A percentile compares a stretch with the other conserved stretches of the same genome.
These are phyloP conservation scores for Wickerhamomyces pijperi DNA, from an alignment of 805 yeast species.

Conservation along the genomic window DNA sequence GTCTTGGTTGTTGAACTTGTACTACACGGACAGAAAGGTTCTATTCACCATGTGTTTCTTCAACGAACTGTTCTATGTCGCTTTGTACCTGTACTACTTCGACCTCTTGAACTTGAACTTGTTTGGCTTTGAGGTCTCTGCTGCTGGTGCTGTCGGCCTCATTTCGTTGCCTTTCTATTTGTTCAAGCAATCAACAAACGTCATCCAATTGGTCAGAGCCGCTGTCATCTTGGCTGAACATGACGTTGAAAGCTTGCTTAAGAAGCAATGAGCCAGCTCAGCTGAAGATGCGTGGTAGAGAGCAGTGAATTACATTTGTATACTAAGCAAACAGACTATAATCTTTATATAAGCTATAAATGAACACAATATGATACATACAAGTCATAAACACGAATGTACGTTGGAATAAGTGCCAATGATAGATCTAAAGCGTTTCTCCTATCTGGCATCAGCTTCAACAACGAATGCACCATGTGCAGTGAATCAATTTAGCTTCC, in stretches of 20 bases:
- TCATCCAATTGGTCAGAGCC: constrained; percentile 81
- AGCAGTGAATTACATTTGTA: neutral
- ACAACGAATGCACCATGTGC: neutral
- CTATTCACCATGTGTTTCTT: constrained; percentile 84
- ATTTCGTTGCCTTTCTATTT: constrained; percentile 76
- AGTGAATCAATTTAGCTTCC: no score
- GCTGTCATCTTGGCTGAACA: constrained; percentile 65
- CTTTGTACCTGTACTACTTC: constrained; percentile 70
- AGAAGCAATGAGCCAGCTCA: constrained; percentile 5
- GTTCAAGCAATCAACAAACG: constrained; percentile 84
- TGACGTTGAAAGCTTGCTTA: constrained; percentile 37
- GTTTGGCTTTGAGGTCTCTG: constrained; percentile 32
- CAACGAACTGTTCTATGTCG: constrained; percentile 88
- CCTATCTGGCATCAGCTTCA: neutral
- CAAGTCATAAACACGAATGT: neutral
- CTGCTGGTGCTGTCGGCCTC: constrained; percentile 48
- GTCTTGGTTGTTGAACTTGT: constrained; percentile 65
- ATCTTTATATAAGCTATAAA: no score
- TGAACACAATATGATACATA: no score
- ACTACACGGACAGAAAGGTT: constrained; percentile 78
- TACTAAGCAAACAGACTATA: neutral
- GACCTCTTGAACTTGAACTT: constrained; percentile 18
- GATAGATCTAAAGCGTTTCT: neutral
- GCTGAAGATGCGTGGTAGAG: neutral
- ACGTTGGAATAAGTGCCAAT: neutral